Percentiles rank a stretch among this genome's conserved stretches.
These are phyloP conservation scores for Penicillium steckii DNA, from an alignment of 495 filamentous ascomycete species.

Conservation along the genomic window DNA sequence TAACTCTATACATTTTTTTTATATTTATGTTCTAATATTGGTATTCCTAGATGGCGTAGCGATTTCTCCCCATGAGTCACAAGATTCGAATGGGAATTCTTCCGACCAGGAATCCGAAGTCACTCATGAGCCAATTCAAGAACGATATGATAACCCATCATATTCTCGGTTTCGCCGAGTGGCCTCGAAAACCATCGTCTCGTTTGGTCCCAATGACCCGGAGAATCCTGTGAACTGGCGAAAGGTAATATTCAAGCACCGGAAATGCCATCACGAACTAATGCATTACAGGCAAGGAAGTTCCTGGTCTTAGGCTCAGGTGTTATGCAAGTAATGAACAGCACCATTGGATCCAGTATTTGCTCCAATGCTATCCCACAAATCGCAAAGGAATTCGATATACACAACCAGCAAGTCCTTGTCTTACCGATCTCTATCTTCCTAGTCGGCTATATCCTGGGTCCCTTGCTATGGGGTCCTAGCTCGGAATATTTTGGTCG, in stretches of 20 bases:
- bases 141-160: slow-evolving; percentile 30
- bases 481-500: slow-evolving; percentile 70
- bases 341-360: slow-evolving; percentile 68
- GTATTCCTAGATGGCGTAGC: slow-evolving; percentile 10
- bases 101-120: slow-evolving; percentile 22
- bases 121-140: slow-evolving; percentile 29
- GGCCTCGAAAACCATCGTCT: slow-evolving; percentile 36
- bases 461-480: slow-evolving; percentile 64
- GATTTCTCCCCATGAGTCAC: slow-evolving; percentile 16
- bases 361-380: slow-evolving; percentile 61
- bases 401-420: slow-evolving; percentile 53
- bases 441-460: slow-evolving; percentile 65
- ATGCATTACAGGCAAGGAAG: slow-evolving; percentile 49
- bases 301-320: slow-evolving; percentile 51
- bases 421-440: slow-evolving; percentile 77
- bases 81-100: slow-evolving; percentile 5
- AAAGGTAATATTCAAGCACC: slow-evolving; percentile 13
- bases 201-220: slow-evolving; percentile 56
- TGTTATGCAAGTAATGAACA: slow-evolving; percentile 68
- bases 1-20: neutral
- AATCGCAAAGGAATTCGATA: slow-evolving; percentile 56
- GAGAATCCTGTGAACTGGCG: slow-evolving; percentile 66
- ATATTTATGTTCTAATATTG: neutral
- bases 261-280: neutral
- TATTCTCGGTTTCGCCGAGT: slow-evolving; percentile 28